phyloP scores from a whole-genome alignment of 2,329 filamentous ascomycete genomes.

The Elsinoe necatrix region DNA sequence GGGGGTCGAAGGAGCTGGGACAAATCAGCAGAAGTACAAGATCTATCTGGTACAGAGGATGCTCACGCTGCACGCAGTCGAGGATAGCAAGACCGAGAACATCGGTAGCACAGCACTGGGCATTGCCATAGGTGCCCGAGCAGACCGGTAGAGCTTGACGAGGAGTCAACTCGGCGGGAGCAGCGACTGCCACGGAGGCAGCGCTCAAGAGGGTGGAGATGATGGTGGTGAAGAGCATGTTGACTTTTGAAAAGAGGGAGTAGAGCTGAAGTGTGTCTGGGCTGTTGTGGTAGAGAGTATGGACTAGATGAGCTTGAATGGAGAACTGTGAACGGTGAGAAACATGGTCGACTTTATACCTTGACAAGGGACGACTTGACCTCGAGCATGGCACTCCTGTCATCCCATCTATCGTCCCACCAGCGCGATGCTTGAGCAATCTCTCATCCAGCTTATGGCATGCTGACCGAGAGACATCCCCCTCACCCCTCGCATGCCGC shows the following conservation, averaged over 20 bases:
- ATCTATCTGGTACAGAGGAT: background rate
- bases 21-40: constrained; percentile 17
- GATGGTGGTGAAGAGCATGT: constrained; percentile 17
- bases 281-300: background rate
- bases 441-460: background rate
- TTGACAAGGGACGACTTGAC: background rate
- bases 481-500: background rate
- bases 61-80: constrained; percentile 38
- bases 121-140: constrained; percentile 27
- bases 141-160: constrained; percentile 30
- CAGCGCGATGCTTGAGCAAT: background rate
- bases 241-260: background rate
- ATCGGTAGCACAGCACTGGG: constrained; percentile 55
- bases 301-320: background rate
- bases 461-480: background rate
- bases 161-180: constrained; percentile 23
- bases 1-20: constrained; percentile 33
- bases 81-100: constrained; percentile 50
- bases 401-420: too few species aligned
- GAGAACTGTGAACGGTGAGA: background rate
- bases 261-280: background rate
- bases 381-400: background rate
- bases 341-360: constrained; percentile 13
- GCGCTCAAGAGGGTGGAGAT: constrained; percentile 14
- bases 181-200: constrained; percentile 26